Base-by-base conservation (phyloP, 1,139 yeast genomes). In the Taphrina wiesneri region DNA sequence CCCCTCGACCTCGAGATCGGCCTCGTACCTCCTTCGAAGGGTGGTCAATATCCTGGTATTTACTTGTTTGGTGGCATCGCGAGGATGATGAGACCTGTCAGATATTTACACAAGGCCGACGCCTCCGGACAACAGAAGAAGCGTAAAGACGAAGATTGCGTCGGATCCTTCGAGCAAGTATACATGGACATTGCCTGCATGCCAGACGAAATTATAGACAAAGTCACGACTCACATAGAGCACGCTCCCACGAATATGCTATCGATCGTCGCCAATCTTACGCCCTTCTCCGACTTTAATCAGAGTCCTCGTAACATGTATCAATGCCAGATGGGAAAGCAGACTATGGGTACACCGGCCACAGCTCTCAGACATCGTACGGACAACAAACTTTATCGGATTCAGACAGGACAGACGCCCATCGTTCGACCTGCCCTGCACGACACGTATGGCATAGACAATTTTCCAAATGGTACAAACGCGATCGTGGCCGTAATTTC, bases 251-350 rank as follows among this genome's bases (percentile, higher is more conserved):
- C 99, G 1, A 91, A 93, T 76, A 90, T 93, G 68, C 81, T 93
- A 72, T 90, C 97, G 21, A 93, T 93, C 72, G 82, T 93, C 77
- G 98, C 98, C 70, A 93, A 93, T 78, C 82, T 93, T 80, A 93
- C 99, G 0, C 99, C 99, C 71, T 93, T 90, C 76, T 92, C 98
- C 0, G 99, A 93, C 78, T 95, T 93, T 81, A 93, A 93, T 78
- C 99, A 93, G 81, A 91, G 98, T 41, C 99, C 99, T 74, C 88
- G 99, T 86, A 93, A 93, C 77, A 93, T 95, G 99, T 93, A 93
- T 77, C 99, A 93, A 80, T 93, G 99, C 81, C 99, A 95, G 83
- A 93, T 93, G 99, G 99, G 98, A 85, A 93, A 93, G 80, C 99
- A 93, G 82, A 93, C 99, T 26, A 93, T 93, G 99, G 99, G 99